Conservation (phyloP, 139 green algal genomes). For the Tetradesmus lagerheimii region DNA sequence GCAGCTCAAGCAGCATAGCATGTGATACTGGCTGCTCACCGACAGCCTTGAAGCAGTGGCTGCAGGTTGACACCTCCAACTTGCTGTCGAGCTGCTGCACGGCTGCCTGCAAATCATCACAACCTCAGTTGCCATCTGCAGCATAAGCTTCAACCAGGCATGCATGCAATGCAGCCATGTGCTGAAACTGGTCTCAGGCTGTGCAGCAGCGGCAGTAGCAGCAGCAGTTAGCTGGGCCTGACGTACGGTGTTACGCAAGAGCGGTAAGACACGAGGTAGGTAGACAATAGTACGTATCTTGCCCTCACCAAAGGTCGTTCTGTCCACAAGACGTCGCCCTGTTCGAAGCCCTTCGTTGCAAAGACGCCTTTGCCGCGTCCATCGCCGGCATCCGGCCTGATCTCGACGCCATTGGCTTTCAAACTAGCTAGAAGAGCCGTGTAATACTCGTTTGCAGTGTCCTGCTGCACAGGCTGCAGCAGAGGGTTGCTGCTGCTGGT, state of each 20-base stretch:
- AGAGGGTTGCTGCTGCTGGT: neutral
- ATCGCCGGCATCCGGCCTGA: slow-evolving; percentile 55
- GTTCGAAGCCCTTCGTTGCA: slow-evolving; percentile 47
- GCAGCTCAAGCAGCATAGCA: neutral
- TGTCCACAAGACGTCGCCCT: slow-evolving; percentile 54
- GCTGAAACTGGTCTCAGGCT: neutral
- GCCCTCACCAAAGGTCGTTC: slow-evolving; percentile 65
- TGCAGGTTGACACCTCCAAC: slow-evolving; percentile 55
- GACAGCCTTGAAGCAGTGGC: slow-evolving; percentile 67
- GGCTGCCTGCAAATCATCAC: neutral
- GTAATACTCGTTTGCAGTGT: slow-evolving; percentile 17
- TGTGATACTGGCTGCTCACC: slow-evolving; percentile 32
- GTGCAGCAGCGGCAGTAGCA: neutral
- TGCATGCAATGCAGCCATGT: neutral
- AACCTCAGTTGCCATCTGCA: neutral
- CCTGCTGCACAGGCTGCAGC: neutral
- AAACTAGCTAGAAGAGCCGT: neutral
- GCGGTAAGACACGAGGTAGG: no score
- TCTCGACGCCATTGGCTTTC: slow-evolving; percentile 28
- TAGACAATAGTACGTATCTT: no score
- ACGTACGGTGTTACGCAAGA: neutral
- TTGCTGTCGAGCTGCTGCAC: slow-evolving; percentile 63
- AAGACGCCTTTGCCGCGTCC: slow-evolving; percentile 70
- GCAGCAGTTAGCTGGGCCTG: neutral
- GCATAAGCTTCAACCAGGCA: neutral